Conservation (phyloP, 345 rosid genomes). For the Murraya paniculata region DNA sequence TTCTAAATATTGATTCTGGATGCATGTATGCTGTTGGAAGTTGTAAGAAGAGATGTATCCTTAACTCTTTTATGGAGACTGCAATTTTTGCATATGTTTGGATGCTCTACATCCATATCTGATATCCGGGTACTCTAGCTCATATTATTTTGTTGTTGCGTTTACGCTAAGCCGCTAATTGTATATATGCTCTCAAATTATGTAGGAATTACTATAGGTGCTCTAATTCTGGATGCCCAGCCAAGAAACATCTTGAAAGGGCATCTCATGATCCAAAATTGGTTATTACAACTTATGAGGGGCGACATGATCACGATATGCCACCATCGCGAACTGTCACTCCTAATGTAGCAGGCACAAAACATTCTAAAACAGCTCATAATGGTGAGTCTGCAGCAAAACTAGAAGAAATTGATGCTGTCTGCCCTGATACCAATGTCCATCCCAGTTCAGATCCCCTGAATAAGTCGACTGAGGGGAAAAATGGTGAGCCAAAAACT, state of each 20-base stretch:
- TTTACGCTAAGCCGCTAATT: constrained; percentile 14
- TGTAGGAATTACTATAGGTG: constrained; percentile 96
- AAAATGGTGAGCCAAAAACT: constrained; percentile 25
- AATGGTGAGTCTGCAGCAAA: constrained; percentile 30
- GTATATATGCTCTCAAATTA: constrained; percentile 3
- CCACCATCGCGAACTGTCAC: constrained; percentile 79
- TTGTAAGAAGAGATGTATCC: background rate
- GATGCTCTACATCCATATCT: background rate
- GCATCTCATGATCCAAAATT: constrained; percentile 66
- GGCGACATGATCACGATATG: constrained; percentile 73
- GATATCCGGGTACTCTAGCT: background rate
- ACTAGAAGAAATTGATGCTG: constrained; percentile 33
- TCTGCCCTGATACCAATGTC: constrained; percentile 23
- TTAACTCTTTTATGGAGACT: background rate
- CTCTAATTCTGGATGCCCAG: constrained; percentile 88
- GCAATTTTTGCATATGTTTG: background rate
- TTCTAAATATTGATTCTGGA: background rate
- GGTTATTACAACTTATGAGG: constrained; percentile 85
- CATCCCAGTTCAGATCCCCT: constrained; percentile 24
- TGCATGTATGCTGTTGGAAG: background rate
- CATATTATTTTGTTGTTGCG: background rate
- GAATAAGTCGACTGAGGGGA: constrained; percentile 32
- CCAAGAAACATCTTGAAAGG: constrained; percentile 84
- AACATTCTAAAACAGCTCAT: constrained; percentile 22
- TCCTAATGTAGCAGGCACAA: constrained; percentile 36